Evolutionary conservation across 2,329 filamentous ascomycete species (phyloP).

Genomic region (Pyrenophora teres): DNA sequence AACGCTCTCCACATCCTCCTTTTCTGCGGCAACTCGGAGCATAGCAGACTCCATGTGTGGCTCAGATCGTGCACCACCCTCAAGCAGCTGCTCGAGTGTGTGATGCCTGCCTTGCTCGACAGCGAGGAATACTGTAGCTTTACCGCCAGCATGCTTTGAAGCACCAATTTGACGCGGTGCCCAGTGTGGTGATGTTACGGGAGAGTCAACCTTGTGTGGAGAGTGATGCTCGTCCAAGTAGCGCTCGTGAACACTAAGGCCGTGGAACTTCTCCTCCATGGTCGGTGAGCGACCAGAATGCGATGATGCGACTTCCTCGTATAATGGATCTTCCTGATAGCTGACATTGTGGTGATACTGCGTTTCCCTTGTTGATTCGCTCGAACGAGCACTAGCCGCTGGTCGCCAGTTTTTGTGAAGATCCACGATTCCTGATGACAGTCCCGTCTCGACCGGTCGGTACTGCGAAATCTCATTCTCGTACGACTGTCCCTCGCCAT

Average conservation of each 20-base stretch:
- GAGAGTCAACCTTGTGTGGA: slow-evolving; percentile 25
- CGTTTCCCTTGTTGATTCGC: slow-evolving; percentile 35
- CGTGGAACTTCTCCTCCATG: slow-evolving; percentile 33
- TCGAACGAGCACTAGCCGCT: slow-evolving; percentile 36
- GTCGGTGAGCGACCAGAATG: slow-evolving; percentile 29
- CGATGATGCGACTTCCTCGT: slow-evolving; percentile 25
- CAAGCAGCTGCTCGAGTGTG: slow-evolving; percentile 48
- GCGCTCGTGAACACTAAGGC: slow-evolving; percentile 30
- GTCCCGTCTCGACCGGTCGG: slow-evolving; percentile 22
- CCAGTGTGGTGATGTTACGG: slow-evolving; percentile 21
- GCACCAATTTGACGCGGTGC: slow-evolving; percentile 26
- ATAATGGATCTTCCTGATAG: slow-evolving; percentile 29
- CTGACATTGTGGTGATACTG: slow-evolving; percentile 27
- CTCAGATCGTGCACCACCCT: slow-evolving; percentile 39
- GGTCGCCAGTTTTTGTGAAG: slow-evolving; percentile 37
- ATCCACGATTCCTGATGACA: slow-evolving; percentile 28
- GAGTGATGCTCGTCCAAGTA: slow-evolving; percentile 28
- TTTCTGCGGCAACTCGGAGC: slow-evolving; percentile 38
- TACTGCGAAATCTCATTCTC: slow-evolving; percentile 17
- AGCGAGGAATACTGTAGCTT: slow-evolving; percentile 54
- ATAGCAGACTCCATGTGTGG: slow-evolving; percentile 37
- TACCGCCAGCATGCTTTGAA: slow-evolving; percentile 41
- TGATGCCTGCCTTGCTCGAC: slow-evolving; percentile 69
- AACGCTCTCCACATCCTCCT: slow-evolving; percentile 38
- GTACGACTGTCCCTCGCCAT: slow-evolving; percentile 18